Percentiles rank a stretch among this genome's conserved stretches.
phyloP scores from a whole-genome alignment of 148 eudicot species.

The Nepenthes gracilis region DNA sequence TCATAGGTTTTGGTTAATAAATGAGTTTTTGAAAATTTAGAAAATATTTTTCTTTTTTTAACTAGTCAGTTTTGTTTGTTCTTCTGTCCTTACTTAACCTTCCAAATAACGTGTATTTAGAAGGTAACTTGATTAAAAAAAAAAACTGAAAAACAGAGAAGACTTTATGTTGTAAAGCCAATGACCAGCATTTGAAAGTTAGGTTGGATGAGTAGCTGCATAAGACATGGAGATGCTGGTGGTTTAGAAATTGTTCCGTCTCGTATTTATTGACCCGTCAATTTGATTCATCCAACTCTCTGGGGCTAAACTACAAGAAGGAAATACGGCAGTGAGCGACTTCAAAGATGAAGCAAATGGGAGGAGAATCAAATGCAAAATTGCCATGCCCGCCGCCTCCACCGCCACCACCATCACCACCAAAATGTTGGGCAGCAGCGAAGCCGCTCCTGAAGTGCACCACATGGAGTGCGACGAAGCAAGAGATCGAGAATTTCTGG shows the following conservation, averaged over 20 bases:
- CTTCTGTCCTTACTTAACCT: too few relatives aligned
- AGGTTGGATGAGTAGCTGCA: background rate
- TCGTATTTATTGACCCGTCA: background rate
- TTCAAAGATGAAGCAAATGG: background rate
- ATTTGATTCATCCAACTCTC: background rate
- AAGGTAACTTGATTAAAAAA: too few relatives aligned
- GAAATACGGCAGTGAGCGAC: background rate
- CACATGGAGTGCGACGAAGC: slow-evolving; percentile 38
- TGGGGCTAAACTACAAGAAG: background rate
- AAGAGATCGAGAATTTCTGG: slow-evolving; percentile 68
- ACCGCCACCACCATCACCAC: slow-evolving; percentile 19
- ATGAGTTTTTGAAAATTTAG: too few relatives aligned
- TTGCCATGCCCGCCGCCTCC: slow-evolving; percentile 14
- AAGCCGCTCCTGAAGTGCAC: background rate
- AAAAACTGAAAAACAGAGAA: too few relatives aligned
- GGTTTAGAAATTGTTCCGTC: background rate
- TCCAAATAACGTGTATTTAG: too few relatives aligned
- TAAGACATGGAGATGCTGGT: background rate
- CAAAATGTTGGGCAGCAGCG: slow-evolving; percentile 4
- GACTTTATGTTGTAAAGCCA: too few relatives aligned
- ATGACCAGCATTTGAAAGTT: background rate
- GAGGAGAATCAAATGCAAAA: background rate
- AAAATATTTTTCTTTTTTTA: too few relatives aligned
- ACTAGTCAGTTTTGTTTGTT: too few relatives aligned
- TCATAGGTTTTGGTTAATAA: too few relatives aligned